Base-by-base conservation (phyloP, 768 basidiomycete species). In the Lentinus brumalis region DNA sequence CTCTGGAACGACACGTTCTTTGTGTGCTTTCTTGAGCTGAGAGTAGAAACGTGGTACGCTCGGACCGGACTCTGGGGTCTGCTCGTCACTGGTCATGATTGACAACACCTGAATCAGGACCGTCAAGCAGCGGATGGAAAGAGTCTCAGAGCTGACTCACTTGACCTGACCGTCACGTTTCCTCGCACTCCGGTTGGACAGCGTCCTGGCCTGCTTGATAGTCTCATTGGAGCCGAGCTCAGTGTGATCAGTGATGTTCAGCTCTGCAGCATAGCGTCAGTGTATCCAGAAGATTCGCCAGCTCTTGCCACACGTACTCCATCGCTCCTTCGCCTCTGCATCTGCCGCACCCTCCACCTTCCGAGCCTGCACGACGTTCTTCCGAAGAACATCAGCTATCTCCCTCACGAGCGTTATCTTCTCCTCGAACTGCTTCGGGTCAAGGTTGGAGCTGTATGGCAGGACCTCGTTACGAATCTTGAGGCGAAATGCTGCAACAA, bases 161-260 rank as follows among this genome's bases (percentile, higher is more conserved):
- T 51, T 57, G 46, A 63, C 63, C 52, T 67, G 50, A 56, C 60
- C 50, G 14, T 62, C 63, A 39, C 69, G 77, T 79, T 68, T 81
- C 78, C 65, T 71, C 46, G 76, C 74, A 51, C 80, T 80, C 55
- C 82, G 82, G 66, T 71, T 79, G 29, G 83, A 80, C 51, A 83
- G 77, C 12, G 77, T 76, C n/a, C 73, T 74, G 10, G 87, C 83
- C 50, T 74, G 80, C 74, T 89, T 94, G 67, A 96, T 84, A 2
- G 86, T 80, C 1, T 88, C 84, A 67, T 98, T 97, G 56, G 88
- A 86, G 5, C 94, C 96, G 8, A 96, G 77, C 68, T 97, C 96
- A 0, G 93, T 96, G 56, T 95, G 81, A 45, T 86, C 75, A 3
- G 88, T 94, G 47, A 96, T 78, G 42, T 83, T 83, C 32, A 97